phyloP scores from a whole-genome alignment of 1,284 basidiomycete genomes.

The Trametes polyzona region DNA sequence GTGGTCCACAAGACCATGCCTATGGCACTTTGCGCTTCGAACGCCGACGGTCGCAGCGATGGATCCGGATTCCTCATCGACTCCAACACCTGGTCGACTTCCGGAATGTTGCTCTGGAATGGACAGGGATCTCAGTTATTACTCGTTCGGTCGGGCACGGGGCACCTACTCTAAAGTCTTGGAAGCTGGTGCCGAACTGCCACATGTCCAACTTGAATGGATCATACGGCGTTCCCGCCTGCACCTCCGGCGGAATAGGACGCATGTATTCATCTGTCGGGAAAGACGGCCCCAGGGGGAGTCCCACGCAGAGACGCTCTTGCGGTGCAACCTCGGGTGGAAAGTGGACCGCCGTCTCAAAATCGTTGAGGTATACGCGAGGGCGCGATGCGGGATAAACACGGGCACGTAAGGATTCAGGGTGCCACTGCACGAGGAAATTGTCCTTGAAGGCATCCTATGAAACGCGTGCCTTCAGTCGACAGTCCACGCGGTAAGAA shows the following conservation, averaged over 20 bases:
- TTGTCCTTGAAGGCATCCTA: slow-evolving; percentile 22
- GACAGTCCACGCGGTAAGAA: no score
- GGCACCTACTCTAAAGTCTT: slow-evolving; percentile 15
- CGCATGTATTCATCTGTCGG: slow-evolving; percentile 20
- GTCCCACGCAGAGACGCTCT: slow-evolving; percentile 8
- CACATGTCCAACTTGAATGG: slow-evolving; percentile 38
- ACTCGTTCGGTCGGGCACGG: no score
- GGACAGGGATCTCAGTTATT: no score
- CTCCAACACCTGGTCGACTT: no score
- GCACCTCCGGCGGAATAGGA: slow-evolving; percentile 20
- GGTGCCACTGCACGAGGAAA: slow-evolving; percentile 15
- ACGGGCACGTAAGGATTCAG: neutral
- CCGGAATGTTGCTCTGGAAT: no score
- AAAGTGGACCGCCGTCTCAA: slow-evolving; percentile 9
- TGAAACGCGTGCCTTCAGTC: neutral
- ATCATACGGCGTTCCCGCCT: slow-evolving; percentile 26
- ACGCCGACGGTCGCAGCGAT: no score
- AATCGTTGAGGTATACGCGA: slow-evolving; percentile 14
- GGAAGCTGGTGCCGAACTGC: slow-evolving; percentile 30
- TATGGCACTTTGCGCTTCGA: no score
- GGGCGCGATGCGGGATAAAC: neutral
- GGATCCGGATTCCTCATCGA: no score
- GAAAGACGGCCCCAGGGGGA: slow-evolving; percentile 1
- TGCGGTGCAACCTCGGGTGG: slow-evolving; percentile 12
- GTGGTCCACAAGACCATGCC: no score